Evolutionary conservation across 2,329 filamentous ascomycete species (phyloP).

Genomic region (Monosporascus sp.): DNA sequence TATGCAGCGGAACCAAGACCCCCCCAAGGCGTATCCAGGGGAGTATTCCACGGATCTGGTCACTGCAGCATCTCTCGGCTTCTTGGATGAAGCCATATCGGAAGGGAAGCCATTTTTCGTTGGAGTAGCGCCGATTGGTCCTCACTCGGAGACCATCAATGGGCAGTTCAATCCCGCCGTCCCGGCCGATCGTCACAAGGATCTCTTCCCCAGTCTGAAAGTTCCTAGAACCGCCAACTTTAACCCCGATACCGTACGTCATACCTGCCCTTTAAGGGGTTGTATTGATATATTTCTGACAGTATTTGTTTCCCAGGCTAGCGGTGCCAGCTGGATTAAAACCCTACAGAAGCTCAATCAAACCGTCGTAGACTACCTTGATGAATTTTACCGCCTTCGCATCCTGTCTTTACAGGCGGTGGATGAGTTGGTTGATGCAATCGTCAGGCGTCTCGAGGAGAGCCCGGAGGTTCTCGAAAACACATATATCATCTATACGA

Average conservation of each 20-base stretch:
- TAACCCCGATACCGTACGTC: constrained; percentile 45
- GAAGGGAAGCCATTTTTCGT: constrained; percentile 58
- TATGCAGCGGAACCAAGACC: constrained; percentile 2
- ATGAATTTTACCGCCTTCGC: constrained; percentile 45
- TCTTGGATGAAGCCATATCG: constrained; percentile 52
- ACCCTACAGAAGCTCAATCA: constrained; percentile 37
- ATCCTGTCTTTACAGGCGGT: constrained; percentile 46
- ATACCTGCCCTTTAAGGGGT: constrained; percentile 28
- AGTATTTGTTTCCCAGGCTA: background rate
- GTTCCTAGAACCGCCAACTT: constrained; percentile 59
- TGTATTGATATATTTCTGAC: too few relatives aligned
- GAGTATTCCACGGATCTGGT: constrained; percentile 45
- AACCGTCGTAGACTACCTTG: constrained; percentile 43
- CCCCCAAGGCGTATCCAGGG: background rate
- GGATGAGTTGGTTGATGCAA: constrained; percentile 45
- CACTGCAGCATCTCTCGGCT: constrained; percentile 48
- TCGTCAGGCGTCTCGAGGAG: constrained; percentile 35
- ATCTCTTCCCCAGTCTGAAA: constrained; percentile 52
- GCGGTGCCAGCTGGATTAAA: constrained; percentile 37
- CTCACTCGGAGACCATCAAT: constrained; percentile 50
- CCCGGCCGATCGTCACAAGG: constrained; percentile 52
- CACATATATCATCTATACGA: constrained; percentile 39
- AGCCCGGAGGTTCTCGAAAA: constrained; percentile 17
- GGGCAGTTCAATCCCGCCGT: constrained; percentile 33
- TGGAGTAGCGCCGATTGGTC: constrained; percentile 56